Evolutionary conservation across 805 yeast genomes (phyloP).

Genomic region (Candida xyloterini): DNA sequence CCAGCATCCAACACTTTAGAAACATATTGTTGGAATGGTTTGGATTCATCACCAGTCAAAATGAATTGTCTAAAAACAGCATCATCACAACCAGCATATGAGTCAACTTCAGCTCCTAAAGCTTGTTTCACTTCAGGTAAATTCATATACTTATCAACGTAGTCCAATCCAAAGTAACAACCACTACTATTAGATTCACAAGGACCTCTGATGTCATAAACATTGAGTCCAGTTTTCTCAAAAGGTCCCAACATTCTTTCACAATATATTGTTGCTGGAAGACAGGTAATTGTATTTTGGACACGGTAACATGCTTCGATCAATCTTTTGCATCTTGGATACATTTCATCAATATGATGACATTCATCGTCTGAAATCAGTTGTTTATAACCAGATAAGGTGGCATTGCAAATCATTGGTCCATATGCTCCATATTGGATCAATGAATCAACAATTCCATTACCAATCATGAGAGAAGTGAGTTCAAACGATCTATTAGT

Average conservation of each 20-base stretch:
- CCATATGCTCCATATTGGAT: constrained; percentile 74
- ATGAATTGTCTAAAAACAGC: constrained; percentile 77
- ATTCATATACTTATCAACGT: constrained; percentile 78
- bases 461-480: constrained; percentile 81
- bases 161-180: constrained; percentile 78
- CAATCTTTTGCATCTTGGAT: constrained; percentile 76
- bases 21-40: constrained; percentile 79
- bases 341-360: constrained; percentile 58
- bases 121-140: constrained; percentile 70
- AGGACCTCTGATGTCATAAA: constrained; percentile 79
- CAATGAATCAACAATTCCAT: constrained; percentile 85
- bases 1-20: constrained; percentile 66
- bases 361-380: constrained; percentile 80
- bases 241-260: constrained; percentile 80
- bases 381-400: constrained; percentile 77
- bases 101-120: constrained; percentile 86
- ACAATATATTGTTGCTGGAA: constrained; percentile 90
- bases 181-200: constrained; percentile 64
- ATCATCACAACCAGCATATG: constrained; percentile 71
- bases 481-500: constrained; percentile 55
- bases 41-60: constrained; percentile 88
- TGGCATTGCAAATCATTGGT: constrained; percentile 84
- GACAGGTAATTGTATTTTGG: constrained; percentile 77
- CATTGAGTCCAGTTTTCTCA: constrained; percentile 82
- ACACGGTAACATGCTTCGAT: constrained; percentile 75